Base-by-base conservation (phyloP, 371 early-diverging fungal species). In the Mucor velutinosus region DNA sequence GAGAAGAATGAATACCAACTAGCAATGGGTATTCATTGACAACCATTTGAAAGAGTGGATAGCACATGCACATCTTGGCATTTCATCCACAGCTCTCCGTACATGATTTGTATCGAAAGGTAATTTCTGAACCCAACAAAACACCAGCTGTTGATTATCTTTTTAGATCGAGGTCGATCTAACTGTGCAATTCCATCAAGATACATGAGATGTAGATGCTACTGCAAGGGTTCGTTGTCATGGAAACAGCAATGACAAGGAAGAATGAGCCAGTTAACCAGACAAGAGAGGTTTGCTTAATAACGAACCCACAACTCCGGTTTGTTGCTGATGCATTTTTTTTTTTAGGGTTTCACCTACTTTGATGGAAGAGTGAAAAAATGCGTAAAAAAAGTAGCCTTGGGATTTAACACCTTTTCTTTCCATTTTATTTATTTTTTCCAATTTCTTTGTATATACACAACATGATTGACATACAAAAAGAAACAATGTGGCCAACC, bases 401-500 rank as follows among this genome's bases (percentile, higher is more conserved):
- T 49, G 47, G 19, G 19, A 2, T 6, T 21, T 49, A 30, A 30
- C 30, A 30, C 30, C 41, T 64, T 57, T 45, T 47, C 47, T 58
- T 47, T 58, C 21, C 41, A 17, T 15, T 30, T 25, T 30, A 58
- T 58, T 29, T 57, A 11, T 58, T 58, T 65, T 65, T 58, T 47
- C 33, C 58, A 32, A 14, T 57, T 63, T 51, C 23, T 35, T 51
- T 23, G 35, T 32, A 14, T 4, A 45, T 5, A 43, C 32, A 62
- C 15, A 57, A 4, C 23, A 66, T 68, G 69, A 62, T 63, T 41
- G 69, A 68, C 37, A 59, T 68, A 58, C 69, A 68, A 58, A 68
- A 47, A 58, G 47, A 58, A 25, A 27, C 58, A 30, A 14, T 65
- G 45, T 65, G 62, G 63, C 33, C 11, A 3, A 43, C 63, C 37